Evolutionary conservation across 2,329 filamentous ascomycete genomes (phyloP).

Genomic region (Sporothrix variecibatus): DNA sequence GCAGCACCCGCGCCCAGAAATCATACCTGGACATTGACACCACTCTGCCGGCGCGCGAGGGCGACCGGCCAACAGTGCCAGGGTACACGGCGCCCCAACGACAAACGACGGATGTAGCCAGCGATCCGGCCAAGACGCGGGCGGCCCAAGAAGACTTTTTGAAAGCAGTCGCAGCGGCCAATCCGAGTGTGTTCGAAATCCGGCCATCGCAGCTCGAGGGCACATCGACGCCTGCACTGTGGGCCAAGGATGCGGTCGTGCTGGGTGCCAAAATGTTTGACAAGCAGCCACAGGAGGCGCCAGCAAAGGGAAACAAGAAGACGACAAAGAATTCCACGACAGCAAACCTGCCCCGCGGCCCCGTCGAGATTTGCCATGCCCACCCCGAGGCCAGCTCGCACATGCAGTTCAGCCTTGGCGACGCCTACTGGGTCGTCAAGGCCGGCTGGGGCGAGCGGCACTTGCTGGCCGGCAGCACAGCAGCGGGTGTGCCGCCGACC

Average conservation of each 20-base stretch:
- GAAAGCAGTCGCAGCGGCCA: slow-evolving; percentile 31
- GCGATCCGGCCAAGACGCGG: neutral
- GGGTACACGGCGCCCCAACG: slow-evolving; percentile 43
- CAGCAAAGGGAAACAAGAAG: neutral
- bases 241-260: neutral
- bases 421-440: slow-evolving; percentile 41
- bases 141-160: neutral
- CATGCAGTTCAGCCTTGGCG: slow-evolving; percentile 41
- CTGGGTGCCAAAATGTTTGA: slow-evolving; percentile 20
- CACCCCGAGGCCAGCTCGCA: slow-evolving; percentile 46
- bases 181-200: slow-evolving; percentile 35
- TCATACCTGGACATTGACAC: slow-evolving; percentile 21
- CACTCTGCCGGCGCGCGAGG: slow-evolving; percentile 31
- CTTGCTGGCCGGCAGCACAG: slow-evolving; percentile 37
- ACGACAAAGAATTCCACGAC: neutral
- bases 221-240: slow-evolving; percentile 38
- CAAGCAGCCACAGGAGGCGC: slow-evolving; percentile 6
- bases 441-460: slow-evolving; percentile 47
- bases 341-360: slow-evolving; percentile 26
- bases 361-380: slow-evolving; percentile 43
- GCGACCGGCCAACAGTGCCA: slow-evolving; percentile 40
- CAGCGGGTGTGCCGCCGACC: slow-evolving; percentile 37
- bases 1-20: neutral
- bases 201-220: slow-evolving; percentile 40
- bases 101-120: slow-evolving; percentile 37